Evolutionary conservation across 345 rosid genomes (phyloP), one percentile per base, ranked within the genome.

Genomic region (Euphorbia peplus): DNA sequence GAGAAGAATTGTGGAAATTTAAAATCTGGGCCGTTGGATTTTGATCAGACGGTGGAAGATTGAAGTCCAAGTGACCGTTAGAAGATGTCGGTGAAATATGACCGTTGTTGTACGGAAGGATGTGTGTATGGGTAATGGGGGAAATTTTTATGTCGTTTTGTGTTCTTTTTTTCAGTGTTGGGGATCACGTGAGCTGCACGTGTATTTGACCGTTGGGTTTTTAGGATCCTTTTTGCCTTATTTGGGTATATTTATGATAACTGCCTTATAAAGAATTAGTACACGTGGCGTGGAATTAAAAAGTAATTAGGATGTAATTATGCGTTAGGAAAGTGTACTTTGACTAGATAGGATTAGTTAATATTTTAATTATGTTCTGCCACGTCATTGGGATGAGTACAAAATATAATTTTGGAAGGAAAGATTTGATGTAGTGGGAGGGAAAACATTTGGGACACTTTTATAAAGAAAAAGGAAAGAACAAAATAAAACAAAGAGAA

Each of bases 61-160:
- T 44, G 24, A 28, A 73, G 59, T 71, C 79, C 64, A 77, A 55
- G 90, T 88, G 88, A 88, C 99, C 99, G 99, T 91, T 95, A 85
- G 81, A 15, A 51, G 4, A 63, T 86, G 96, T 93, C 96, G 90
- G 92, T 74, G 85, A 79, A 91, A 91, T 88, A 83, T 88, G 87
- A 91, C 99, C 99, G 99, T 95, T 93, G 79, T 79, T 74, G 90
- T 86, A 85, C 87, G 88, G 86, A 64, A 66, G 50, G 8, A 25
- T 60, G 70, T 63, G 69, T 62, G 70, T 4, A 53, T 65, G 65
- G 62, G 66, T 48, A 32, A 53, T 13, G 63, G 72, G 64, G 63
- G 46, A 66, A 73, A 58, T 46, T 12, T 64, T 24, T 8, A 2
- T 32, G 37, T 32, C 37, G 37, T 32, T 6, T 32, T 32, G 3